These are phyloP conservation scores for Zygosaccharomyces sapae DNA, from an alignment of 1,139 yeast genomes.

Conservation along the genomic window DNA sequence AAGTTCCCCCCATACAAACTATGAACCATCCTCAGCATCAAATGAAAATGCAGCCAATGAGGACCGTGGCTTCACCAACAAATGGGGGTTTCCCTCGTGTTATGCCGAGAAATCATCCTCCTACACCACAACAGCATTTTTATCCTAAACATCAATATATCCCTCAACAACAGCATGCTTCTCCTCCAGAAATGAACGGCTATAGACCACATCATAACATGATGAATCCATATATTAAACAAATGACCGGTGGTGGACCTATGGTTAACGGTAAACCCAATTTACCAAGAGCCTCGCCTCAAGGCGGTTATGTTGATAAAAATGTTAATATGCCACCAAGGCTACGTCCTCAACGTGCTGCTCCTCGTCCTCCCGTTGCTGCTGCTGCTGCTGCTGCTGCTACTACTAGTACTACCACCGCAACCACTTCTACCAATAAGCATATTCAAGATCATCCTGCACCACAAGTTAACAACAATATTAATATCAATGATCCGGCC, in stretches of 20 bases:
- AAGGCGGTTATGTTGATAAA: slow-evolving; percentile 6
- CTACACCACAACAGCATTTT: slow-evolving; percentile 9
- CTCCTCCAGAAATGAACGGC: slow-evolving; percentile 13
- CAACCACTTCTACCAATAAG: too few relatives aligned
- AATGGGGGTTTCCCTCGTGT: slow-evolving; percentile 3
- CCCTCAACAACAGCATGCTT: slow-evolving; percentile 30
- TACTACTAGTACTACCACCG: too few relatives aligned
- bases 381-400: slow-evolving; percentile 9
- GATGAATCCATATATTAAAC: slow-evolving; percentile 30
- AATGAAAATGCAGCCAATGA: slow-evolving; percentile 12
- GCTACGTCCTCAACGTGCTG: slow-evolving; percentile 24
- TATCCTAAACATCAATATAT: slow-evolving; percentile 16
- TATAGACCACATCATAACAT: slow-evolving; percentile 30
- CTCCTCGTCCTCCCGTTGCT: slow-evolving; percentile 22
- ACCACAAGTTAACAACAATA: slow-evolving; percentile 12
- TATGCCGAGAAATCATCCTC: slow-evolving; percentile 12
- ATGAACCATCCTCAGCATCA: slow-evolving; percentile 12
- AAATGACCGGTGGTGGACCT: slow-evolving; percentile 9
- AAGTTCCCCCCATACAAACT: slow-evolving; percentile 12
- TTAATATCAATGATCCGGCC: slow-evolving; percentile 14
- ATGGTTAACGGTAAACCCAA: slow-evolving; percentile 9
- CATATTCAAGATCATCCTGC: slow-evolving; percentile 8
- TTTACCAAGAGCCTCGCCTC: slow-evolving; percentile 6
- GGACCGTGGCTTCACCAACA: slow-evolving; percentile 12
- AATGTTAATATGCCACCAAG: slow-evolving; percentile 21